A percentile compares a stretch with the other conserved stretches of the same genome.
These are phyloP conservation scores for Musa beccarii DNA, from an alignment of 176 grass and related monocot genomes.

Conservation along the genomic window DNA sequence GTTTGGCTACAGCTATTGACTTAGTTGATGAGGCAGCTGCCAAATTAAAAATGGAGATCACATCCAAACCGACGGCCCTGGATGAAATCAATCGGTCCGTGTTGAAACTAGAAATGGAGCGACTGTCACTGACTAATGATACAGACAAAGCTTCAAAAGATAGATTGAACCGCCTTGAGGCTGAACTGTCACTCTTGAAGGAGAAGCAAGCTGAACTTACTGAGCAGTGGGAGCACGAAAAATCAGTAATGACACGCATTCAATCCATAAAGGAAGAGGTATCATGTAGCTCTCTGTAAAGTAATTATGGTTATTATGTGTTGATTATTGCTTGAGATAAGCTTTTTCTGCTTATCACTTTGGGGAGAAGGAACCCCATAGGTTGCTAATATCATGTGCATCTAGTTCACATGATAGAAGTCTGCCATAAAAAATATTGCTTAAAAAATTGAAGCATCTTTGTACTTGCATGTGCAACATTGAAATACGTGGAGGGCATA, in stretches of 20 bases:
- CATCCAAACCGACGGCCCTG: slow-evolving; percentile 86
- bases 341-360: not conserved
- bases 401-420: not conserved
- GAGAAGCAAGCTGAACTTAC: slow-evolving; percentile 70
- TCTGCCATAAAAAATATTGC: not conserved
- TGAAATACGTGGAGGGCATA: too few relatives aligned
- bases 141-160: slow-evolving; percentile 95
- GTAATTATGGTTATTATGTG: not conserved
- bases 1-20: slow-evolving; percentile 75
- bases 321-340: not conserved
- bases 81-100: slow-evolving; percentile 96
- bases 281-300: not conserved
- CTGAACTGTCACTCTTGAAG: slow-evolving; percentile 72
- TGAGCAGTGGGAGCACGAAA: slow-evolving; percentile 91
- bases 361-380: too few relatives aligned
- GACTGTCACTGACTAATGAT: slow-evolving; percentile 92
- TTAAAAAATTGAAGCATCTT: not conserved
- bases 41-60: slow-evolving; percentile 99
- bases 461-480: not conserved
- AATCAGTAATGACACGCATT: slow-evolving; percentile 83
- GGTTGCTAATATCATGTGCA: too few relatives aligned
- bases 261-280: slow-evolving; percentile 99
- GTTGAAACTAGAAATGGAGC: slow-evolving; percentile 94
- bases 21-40: slow-evolving; percentile 95
- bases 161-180: slow-evolving; percentile 73